Percentiles rank a stretch among this genome's conserved stretches.
Conservation (phyloP, 257 asterid genomes). For the Nicotiana benthamiana region DNA sequence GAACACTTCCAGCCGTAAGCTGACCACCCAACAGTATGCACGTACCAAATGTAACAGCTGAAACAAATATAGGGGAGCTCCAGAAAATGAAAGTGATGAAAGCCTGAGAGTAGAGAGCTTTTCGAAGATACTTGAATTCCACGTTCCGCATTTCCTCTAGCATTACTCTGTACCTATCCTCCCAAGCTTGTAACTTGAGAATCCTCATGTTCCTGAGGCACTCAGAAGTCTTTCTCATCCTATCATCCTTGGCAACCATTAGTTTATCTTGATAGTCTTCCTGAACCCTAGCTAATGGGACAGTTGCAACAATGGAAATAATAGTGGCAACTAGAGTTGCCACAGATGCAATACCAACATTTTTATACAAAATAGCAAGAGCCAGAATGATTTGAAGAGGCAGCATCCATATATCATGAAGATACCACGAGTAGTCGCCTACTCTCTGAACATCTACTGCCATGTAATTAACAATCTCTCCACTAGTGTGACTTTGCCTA, state of each 20-base stretch:
- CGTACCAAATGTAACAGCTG: constrained; percentile 65
- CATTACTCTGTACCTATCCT: constrained; percentile 51
- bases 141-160: constrained; percentile 68
- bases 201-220: constrained; percentile 70
- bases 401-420: constrained; percentile 74
- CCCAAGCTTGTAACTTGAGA: constrained; percentile 78
- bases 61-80: constrained; percentile 74
- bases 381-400: constrained; percentile 68
- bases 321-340: constrained; percentile 65
- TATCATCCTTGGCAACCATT: constrained; percentile 71
- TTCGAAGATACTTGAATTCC: constrained; percentile 58
- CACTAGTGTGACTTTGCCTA: constrained; percentile 59
- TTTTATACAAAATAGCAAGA: constrained; percentile 60
- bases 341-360: constrained; percentile 63
- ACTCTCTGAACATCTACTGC: constrained; percentile 83
- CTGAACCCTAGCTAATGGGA: constrained; percentile 58
- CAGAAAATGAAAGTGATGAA: constrained; percentile 65
- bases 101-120: constrained; percentile 70
- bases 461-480: constrained; percentile 67
- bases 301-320: constrained; percentile 54
- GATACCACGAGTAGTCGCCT: constrained; percentile 74
- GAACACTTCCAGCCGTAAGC: constrained; percentile 75
- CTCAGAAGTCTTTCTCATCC: constrained; percentile 75
- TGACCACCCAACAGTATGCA: constrained; percentile 60
- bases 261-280: constrained; percentile 64